Percentiles rank a stretch among this genome's conserved stretches.
phyloP scores from a whole-genome alignment of 371 early-diverging fungal genomes.

The Saksenaea oblongispora region DNA sequence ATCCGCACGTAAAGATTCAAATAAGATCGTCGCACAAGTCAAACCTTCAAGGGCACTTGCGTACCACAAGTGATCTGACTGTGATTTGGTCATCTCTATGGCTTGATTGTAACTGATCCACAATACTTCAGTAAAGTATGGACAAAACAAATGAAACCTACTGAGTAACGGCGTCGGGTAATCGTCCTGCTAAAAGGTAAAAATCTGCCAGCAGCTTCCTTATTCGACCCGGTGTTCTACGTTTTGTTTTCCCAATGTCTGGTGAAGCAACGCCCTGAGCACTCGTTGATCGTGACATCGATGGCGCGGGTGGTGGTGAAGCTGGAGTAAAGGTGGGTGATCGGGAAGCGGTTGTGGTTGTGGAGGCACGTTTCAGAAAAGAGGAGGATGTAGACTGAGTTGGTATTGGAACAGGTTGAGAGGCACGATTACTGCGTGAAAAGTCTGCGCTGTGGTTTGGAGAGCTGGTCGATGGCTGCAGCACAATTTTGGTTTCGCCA shows the following conservation, averaged over 20 bases:
- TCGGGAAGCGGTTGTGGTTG: constrained; percentile 16
- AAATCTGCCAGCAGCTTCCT: constrained; percentile 81
- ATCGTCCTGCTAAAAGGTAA: constrained; percentile 74
- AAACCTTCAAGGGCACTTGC: constrained; percentile 80
- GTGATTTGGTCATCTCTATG: constrained; percentile 68
- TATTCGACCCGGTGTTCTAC: constrained; percentile 73
- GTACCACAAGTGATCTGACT: constrained; percentile 76
- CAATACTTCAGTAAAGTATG: background rate
- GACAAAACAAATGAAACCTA: constrained; percentile 20
- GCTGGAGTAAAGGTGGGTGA: constrained; percentile 20
- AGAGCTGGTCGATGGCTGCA: constrained; percentile 24
- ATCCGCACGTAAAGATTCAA: constrained; percentile 63
- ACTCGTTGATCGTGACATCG: constrained; percentile 21
- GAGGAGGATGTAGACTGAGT: constrained; percentile 23
- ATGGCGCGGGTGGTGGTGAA: constrained; percentile 14
- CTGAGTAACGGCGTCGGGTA: constrained; percentile 73
- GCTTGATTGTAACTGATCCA: constrained; percentile 61
- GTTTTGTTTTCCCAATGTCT: constrained; percentile 30
- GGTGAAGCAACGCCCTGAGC: constrained; percentile 13
- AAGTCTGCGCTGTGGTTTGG: constrained; percentile 12
- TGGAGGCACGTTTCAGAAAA: constrained; percentile 25
- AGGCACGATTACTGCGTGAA: constrained; percentile 13
- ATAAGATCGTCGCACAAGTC: constrained; percentile 61
- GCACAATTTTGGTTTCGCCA: constrained; percentile 7
- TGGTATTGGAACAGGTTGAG: constrained; percentile 22